Percentiles rank a stretch among this genome's conserved stretches.
phyloP scores from a whole-genome alignment of 2,329 filamentous ascomycete species.

The Hawksworthiomyces lignivorus region DNA sequence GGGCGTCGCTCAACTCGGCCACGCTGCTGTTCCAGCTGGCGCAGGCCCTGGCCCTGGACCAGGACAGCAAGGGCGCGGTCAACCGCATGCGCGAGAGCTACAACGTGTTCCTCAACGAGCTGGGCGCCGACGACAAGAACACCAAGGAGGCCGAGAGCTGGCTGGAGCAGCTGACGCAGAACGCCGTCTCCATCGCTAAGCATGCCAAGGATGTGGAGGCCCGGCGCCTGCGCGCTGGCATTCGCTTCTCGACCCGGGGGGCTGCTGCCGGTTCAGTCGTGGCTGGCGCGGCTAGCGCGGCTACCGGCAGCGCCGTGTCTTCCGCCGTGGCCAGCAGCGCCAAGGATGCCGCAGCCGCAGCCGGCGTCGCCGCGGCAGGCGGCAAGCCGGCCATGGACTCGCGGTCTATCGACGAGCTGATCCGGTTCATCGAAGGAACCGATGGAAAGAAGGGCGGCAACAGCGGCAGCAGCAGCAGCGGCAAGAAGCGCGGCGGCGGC shows the following conservation, averaged over 20 bases:
- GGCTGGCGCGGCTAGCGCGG: conserved; percentile 30
- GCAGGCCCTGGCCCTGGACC: conserved; percentile 89
- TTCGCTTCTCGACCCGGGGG: conserved; percentile 59
- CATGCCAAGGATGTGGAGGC: conserved; percentile 81
- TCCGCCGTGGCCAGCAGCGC: conserved; percentile 32
- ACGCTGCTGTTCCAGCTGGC: conserved; percentile 96
- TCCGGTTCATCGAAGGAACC: conserved; percentile 86
- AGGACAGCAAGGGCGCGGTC: conserved; percentile 86
- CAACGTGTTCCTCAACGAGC: conserved; percentile 83
- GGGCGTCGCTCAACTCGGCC: conserved; percentile 84
- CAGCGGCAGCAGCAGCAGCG: conserved; percentile 16
- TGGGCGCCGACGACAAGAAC: conserved; percentile 89
- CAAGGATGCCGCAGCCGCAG: conserved; percentile 11
- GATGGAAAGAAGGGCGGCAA: conserved; percentile 37
- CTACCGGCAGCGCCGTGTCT: conserved; percentile 12
- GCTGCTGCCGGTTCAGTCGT: conserved; percentile 42
- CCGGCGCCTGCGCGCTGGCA: conserved; percentile 61
- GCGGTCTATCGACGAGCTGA: conserved; percentile 83
- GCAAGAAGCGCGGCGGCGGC: conserved; percentile 26
- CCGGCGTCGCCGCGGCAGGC: conserved; percentile 18
- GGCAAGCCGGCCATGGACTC: conserved; percentile 52
- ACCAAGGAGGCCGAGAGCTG: conserved; percentile 96
- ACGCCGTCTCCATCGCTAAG: conserved; percentile 89
- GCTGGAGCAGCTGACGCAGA: conserved; percentile 93
- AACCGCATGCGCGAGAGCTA: conserved; percentile 92